Conservation (phyloP, 331 rosid genomes). For the Malus hybrid region DNA sequence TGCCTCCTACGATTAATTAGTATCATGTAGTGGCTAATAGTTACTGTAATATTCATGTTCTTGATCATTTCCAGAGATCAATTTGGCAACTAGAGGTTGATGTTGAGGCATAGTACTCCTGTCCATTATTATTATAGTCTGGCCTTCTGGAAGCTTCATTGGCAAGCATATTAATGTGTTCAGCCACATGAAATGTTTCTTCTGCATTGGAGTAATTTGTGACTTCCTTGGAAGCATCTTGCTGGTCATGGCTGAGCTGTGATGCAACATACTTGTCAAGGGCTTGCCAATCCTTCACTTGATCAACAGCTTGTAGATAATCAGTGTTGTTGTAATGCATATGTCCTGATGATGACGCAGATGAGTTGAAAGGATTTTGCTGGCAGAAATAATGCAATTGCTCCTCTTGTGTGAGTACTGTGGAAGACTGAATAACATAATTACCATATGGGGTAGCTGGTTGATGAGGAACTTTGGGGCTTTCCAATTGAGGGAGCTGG, state of each 20-base stretch:
- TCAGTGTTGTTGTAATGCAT: constrained; percentile 18
- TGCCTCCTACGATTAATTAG: constrained; percentile 34
- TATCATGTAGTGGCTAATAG: background rate
- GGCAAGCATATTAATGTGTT: constrained; percentile 25
- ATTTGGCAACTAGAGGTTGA: constrained; percentile 58
- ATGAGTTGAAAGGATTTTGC: constrained; percentile 19
- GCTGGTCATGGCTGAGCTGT: constrained; percentile 49
- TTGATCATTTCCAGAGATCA: constrained; percentile 66
- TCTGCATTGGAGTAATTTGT: constrained; percentile 28
- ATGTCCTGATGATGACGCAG: background rate
- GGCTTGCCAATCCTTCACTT: constrained; percentile 66
- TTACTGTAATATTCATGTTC: constrained; percentile 15
- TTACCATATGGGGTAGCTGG: background rate
- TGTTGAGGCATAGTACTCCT: constrained; percentile 40
- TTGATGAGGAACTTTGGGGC: constrained; percentile 46
- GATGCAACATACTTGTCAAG: constrained; percentile 48
- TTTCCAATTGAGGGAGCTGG: constrained; percentile 76
- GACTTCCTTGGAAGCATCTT: constrained; percentile 36
- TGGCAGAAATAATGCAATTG: constrained; percentile 26
- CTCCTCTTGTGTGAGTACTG: constrained; percentile 40
- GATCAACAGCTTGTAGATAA: constrained; percentile 32
- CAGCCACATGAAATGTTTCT: constrained; percentile 26
- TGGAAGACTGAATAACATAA: constrained; percentile 27
- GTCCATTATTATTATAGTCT: constrained; percentile 7
- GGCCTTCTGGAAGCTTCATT: constrained; percentile 26